phyloP scores from a whole-genome alignment of 2,329 filamentous ascomycete genomes.

The Microsporum canis region DNA sequence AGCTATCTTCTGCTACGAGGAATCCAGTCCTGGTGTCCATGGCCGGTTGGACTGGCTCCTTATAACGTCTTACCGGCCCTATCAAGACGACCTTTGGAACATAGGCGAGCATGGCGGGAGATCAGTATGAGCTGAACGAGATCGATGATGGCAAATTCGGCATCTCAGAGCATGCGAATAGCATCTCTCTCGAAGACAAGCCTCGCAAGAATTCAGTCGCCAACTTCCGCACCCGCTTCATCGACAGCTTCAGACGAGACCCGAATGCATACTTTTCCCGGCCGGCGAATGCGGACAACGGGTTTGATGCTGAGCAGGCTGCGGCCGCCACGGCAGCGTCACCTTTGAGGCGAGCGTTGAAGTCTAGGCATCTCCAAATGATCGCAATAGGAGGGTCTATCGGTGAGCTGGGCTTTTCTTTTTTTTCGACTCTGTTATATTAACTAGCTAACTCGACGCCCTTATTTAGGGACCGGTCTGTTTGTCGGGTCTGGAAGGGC shows the following conservation, averaged over 20 bases:
- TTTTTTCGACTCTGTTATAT: not conserved
- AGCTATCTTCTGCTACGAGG: not conserved
- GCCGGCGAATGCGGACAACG: conserved; percentile 11
- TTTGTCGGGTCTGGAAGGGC: conserved; percentile 74
- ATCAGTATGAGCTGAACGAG: not conserved
- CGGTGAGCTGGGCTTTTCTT: conserved; percentile 4
- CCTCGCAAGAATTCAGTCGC: not conserved
- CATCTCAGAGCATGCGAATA: not conserved
- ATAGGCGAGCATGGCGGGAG: not conserved
- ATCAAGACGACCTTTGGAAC: not conserved
- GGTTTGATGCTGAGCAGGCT: conserved; percentile 21
- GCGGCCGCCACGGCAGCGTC: conserved; percentile 20
- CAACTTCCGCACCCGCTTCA: conserved; percentile 14
- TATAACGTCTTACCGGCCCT: not conserved
- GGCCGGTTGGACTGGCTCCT: not conserved
- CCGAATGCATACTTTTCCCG: conserved; percentile 18
- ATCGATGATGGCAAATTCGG: not conserved
- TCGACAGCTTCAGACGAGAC: conserved; percentile 22
- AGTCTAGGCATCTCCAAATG: conserved; percentile 20
- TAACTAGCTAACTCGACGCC: not conserved
- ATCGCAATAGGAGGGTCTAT: conserved; percentile 18
- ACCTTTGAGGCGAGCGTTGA: conserved; percentile 19
- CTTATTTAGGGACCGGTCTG: conserved; percentile 53
- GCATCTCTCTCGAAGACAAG: not conserved
- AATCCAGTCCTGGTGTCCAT: not conserved